Evolutionary conservation across 805 yeast genomes (phyloP).

Genomic region (Ogataea degrootiae): DNA sequence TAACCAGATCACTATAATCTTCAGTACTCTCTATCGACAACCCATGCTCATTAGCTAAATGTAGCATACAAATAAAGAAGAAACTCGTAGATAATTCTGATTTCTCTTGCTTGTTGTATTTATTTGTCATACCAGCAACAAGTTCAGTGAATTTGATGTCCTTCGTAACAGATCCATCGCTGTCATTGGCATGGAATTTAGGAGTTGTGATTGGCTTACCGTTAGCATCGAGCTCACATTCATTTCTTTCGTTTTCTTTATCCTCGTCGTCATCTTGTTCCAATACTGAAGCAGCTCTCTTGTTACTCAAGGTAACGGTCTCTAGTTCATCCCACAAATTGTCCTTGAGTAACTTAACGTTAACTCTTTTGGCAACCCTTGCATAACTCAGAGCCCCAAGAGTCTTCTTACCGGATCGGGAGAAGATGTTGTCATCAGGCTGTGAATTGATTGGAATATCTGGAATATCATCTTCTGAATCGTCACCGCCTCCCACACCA

Average conservation of each 20-base stretch:
- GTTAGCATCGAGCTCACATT: not conserved
- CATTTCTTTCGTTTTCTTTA: conserved; percentile 1
- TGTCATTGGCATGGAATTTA: conserved; percentile 3
- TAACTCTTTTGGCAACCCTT: conserved; percentile 44
- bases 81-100: conserved; percentile 45
- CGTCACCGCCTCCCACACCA: conserved; percentile 27
- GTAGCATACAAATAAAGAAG: conserved; percentile 45
- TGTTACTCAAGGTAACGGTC: conserved; percentile 19
- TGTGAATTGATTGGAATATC: conserved; percentile 22
- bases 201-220: not conserved
- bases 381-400: conserved; percentile 36
- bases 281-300: conserved; percentile 28
- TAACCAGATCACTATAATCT: conserved; percentile 34
- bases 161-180: conserved; percentile 3
- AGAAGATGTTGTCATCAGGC: conserved; percentile 7
- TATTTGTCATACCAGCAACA: conserved; percentile 31
- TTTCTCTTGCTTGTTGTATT: conserved; percentile 35
- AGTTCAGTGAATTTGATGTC: conserved; percentile 29
- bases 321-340: conserved; percentile 40
- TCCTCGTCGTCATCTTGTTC: conserved; percentile 18
- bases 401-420: conserved; percentile 15
- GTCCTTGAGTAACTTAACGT: conserved; percentile 41
- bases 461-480: conserved; percentile 33
- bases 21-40: conserved; percentile 33
- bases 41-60: conserved; percentile 47